These are phyloP conservation scores for Omphalea diandra DNA, from an alignment of 441 rosid genomes.

Conservation along the genomic window DNA sequence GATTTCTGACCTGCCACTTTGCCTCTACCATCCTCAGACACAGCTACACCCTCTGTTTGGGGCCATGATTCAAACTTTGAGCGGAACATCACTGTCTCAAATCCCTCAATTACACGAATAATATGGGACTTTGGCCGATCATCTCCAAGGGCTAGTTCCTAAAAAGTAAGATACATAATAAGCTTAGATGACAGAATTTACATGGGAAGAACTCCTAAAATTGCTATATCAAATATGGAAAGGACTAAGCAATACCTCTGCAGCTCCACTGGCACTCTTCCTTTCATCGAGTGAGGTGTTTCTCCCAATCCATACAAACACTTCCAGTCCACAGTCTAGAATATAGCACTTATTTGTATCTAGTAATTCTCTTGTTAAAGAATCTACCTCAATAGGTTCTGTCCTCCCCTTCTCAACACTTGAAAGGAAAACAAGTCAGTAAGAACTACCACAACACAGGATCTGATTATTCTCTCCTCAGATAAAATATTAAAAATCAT, in stretches of 20 bases:
- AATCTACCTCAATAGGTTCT: slow-evolving; percentile 58
- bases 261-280: slow-evolving; percentile 76
- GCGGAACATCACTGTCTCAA: slow-evolving; percentile 83
- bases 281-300: slow-evolving; percentile 77
- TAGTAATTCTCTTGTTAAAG: slow-evolving; percentile 70
- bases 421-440: slow-evolving; percentile 35
- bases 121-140: slow-evolving; percentile 61
- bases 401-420: slow-evolving; percentile 87
- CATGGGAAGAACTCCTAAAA: slow-evolving; percentile 19
- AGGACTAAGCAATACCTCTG: slow-evolving; percentile 56
- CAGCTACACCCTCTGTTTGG: slow-evolving; percentile 47
- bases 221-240: slow-evolving; percentile 14
- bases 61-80: slow-evolving; percentile 95
- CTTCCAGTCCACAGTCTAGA: slow-evolving; percentile 76
- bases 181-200: slow-evolving; percentile 14
- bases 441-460: slow-evolving; percentile 15
- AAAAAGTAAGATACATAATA: slow-evolving; percentile 29
- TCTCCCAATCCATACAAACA: slow-evolving; percentile 92
- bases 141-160: slow-evolving; percentile 60
- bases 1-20: slow-evolving; percentile 97
- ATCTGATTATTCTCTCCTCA: background rate
- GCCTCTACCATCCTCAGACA: slow-evolving; percentile 91
- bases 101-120: slow-evolving; percentile 89
- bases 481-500: background rate
- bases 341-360: slow-evolving; percentile 79